phyloP scores from a whole-genome alignment of 2,329 filamentous ascomycete genomes.

The Cladosporium sp. region DNA sequence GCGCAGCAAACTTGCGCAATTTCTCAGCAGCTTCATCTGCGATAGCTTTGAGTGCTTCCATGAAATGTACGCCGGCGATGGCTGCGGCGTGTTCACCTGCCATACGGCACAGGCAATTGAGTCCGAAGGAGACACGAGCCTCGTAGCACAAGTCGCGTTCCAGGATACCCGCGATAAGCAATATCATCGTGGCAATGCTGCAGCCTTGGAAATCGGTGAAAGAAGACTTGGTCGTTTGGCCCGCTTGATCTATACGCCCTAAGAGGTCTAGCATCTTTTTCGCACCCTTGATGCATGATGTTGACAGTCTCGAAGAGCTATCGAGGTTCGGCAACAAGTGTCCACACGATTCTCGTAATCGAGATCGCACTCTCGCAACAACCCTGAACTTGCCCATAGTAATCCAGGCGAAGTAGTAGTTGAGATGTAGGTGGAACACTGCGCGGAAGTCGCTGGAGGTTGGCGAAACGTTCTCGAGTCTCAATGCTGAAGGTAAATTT shows the following conservation, averaged over 20 bases:
- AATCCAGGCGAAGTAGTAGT: conserved; percentile 11
- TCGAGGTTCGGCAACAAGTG: neutral
- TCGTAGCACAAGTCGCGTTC: conserved; percentile 8
- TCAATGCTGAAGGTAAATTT: neutral
- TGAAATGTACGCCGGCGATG: neutral
- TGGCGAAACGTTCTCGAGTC: neutral
- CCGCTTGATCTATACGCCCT: neutral
- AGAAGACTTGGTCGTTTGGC: conserved; percentile 3
- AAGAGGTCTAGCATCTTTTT: conserved; percentile 9
- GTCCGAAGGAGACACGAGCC: neutral
- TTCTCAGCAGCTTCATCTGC: conserved; percentile 2
- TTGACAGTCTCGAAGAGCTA: neutral
- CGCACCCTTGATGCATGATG: conserved; percentile 7
- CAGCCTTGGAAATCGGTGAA: conserved; percentile 13
- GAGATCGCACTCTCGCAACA: neutral
- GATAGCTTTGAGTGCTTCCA: conserved; percentile 5
- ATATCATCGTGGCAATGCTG: conserved; percentile 11
- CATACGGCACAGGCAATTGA: conserved; percentile 4
- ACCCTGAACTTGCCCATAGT: conserved; percentile 6
- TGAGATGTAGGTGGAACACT: conserved; percentile 6
- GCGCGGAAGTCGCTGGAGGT: neutral
- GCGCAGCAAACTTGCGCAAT: neutral
- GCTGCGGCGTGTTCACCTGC: neutral
- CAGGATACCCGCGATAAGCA: conserved; percentile 6
- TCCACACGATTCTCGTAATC: neutral